phyloP scores from a whole-genome alignment of 257 asterid genomes.

The Perilla frutescens region DNA sequence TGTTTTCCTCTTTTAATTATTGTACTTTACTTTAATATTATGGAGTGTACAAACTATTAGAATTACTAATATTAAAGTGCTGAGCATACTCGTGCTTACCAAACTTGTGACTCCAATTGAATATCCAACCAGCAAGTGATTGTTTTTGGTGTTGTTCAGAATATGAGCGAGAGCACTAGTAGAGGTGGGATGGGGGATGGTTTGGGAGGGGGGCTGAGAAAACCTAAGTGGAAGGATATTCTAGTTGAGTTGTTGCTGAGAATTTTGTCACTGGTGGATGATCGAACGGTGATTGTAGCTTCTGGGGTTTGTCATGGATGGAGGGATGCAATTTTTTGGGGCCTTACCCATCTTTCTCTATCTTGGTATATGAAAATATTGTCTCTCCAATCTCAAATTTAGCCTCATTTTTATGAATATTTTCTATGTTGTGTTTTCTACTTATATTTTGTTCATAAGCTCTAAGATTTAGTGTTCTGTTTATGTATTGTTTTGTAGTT shows the following conservation, averaged over 20 bases:
- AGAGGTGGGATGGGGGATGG: constrained; percentile 49
- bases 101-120: no score
- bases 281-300: constrained; percentile 84
- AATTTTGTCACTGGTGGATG: constrained; percentile 81
- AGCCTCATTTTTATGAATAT: background rate
- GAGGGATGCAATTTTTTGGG: constrained; percentile 95
- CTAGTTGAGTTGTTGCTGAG: constrained; percentile 85
- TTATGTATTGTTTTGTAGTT: constrained; percentile 2
- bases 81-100: no score
- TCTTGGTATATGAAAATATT: constrained; percentile 61
- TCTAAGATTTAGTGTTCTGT: constrained; percentile 3
- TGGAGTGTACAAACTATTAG: no score
- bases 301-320: constrained; percentile 97
- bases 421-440: background rate
- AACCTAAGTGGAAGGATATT: constrained; percentile 89
- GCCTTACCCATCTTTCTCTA: constrained; percentile 75
- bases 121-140: no score
- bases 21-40: no score
- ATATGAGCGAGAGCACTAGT: constrained; percentile 11
- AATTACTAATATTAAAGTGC: no score
- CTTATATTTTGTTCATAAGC: background rate
- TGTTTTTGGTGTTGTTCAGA: constrained; percentile 48
- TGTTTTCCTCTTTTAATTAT: no score
- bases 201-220: constrained; percentile 54
- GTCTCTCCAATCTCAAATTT: background rate